phyloP scores from a whole-genome alignment of 768 basidiomycete species.

The Mycena rebaudengoi region DNA sequence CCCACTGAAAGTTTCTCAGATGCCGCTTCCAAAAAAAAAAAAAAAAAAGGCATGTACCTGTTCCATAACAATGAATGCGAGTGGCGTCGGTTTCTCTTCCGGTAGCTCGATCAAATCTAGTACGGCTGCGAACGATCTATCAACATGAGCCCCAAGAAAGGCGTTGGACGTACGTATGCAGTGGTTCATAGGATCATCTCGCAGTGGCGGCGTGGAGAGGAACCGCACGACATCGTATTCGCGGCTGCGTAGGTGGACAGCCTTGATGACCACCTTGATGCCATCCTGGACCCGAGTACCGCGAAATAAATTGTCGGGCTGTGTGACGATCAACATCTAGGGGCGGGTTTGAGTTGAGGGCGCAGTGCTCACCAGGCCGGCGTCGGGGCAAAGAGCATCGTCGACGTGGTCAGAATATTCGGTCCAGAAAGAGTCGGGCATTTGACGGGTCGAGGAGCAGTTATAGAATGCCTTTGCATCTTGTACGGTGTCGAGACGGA shows the following conservation, averaged over 20 bases:
- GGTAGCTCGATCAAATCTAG: slow-evolving; percentile 66
- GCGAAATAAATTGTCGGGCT: slow-evolving; percentile 81
- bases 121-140: slow-evolving; percentile 56
- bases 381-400: slow-evolving; percentile 72
- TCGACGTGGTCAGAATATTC: slow-evolving; percentile 49
- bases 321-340: slow-evolving; percentile 17
- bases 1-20: slow-evolving; percentile 57
- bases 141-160: slow-evolving; percentile 17
- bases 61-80: slow-evolving; percentile 82
- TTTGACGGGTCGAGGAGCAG: slow-evolving; percentile 36
- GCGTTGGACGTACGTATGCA: slow-evolving; percentile 68
- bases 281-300: slow-evolving; percentile 63
- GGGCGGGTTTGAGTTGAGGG: neutral
- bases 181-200: slow-evolving; percentile 74
- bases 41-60: slow-evolving; percentile 16
- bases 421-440: slow-evolving; percentile 24
- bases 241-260: slow-evolving; percentile 68
- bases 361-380: slow-evolving; percentile 69
- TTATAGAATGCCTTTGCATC: slow-evolving; percentile 70
- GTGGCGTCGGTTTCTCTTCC: slow-evolving; percentile 54
- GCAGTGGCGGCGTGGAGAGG: slow-evolving; percentile 60
- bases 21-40: too few species aligned
- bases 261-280: slow-evolving; percentile 69
- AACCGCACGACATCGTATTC: slow-evolving; percentile 68
- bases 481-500: slow-evolving; percentile 71